Base-by-base conservation (phyloP, 805 yeast genomes). In the Candida sphagnicola region DNA sequence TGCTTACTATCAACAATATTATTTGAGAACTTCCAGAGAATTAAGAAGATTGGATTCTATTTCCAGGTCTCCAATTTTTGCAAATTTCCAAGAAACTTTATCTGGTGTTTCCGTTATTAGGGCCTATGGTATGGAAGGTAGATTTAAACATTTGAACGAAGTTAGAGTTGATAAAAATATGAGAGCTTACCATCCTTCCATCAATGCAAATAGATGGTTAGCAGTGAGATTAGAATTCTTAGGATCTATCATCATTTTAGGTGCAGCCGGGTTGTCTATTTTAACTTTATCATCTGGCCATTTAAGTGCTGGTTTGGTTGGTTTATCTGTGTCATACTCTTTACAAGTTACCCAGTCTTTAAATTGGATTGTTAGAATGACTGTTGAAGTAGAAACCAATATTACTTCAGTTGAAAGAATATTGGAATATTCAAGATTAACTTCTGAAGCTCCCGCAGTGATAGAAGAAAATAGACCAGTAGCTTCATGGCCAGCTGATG, bases 361-460 rank as follows among this genome's bases (percentile, higher is more conserved):
- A 62, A 91, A 89, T 61, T 91, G 97, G 97, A 88, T 93, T 62
- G 98, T 93, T 21, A 78, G 99, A 66, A 91, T 90, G 98, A 87
- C 97, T 0, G 99, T 93, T 31, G 99, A 93, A 52, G 96, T 93
- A 33, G 99, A 93, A 62, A 89, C 97, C 10, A 91, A 89, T 62
- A 90, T 93, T 66, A 99, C 93, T 28, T 85, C 95, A 14, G 96
- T 95, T 32, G 99, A 91, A 68, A 81, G 99, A 65, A 81, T 91
- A 38, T 72, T 86, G 62, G 99, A 91, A 60, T 91, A 90, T 60
- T 77, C 95, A 26, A 61, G 66, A n/a, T 68, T 93, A 44, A 66
- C 67, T 28, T 71, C 89, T n/a, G 99, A 93, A 67, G 98, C 97
- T 5, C 87, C 93, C 1, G 79, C 72, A 38, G 58, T 80, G 17